Conservation (phyloP, 1,284 basidiomycete species). For the Crepidotus sp. region DNA sequence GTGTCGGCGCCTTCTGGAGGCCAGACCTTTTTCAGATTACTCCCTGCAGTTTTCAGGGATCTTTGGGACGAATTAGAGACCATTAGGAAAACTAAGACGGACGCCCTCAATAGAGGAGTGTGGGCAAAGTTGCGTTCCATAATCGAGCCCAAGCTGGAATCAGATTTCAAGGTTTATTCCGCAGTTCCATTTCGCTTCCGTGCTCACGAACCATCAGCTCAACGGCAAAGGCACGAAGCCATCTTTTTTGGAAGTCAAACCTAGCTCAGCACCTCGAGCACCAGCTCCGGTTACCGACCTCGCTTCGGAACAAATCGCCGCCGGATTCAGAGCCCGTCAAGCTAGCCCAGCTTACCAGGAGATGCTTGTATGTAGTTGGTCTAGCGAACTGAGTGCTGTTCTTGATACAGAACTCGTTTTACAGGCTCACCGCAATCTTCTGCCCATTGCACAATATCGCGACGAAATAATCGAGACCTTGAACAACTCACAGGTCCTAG, state of each 20-base stretch:
- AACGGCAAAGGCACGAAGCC: constrained; percentile 26
- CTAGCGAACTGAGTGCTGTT: neutral
- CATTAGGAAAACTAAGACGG: constrained; percentile 52
- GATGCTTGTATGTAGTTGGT: constrained; percentile 65
- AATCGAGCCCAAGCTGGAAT: constrained; percentile 46
- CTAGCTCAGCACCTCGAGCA: constrained; percentile 12
- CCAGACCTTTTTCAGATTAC: constrained; percentile 57
- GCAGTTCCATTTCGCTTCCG: neutral
- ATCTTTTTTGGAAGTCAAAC: constrained; percentile 16
- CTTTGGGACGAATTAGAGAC: constrained; percentile 90
- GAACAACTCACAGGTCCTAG: constrained; percentile 78
- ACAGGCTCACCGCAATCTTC: constrained; percentile 59
- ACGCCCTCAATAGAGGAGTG: constrained; percentile 55
- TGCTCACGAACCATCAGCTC: constrained; percentile 19
- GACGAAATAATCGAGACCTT: constrained; percentile 68
- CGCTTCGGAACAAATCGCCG: constrained; percentile 44
- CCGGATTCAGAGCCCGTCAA: constrained; percentile 54
- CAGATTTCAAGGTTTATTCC: constrained; percentile 32
- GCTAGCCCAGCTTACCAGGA: constrained; percentile 65
- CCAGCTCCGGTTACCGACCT: constrained; percentile 20
- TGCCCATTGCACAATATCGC: constrained; percentile 88
- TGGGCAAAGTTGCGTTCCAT: constrained; percentile 68
- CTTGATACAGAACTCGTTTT: constrained; percentile 17
- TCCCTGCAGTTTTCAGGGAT: constrained; percentile 81
- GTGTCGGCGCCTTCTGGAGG: constrained; percentile 33